Percentiles rank a stretch among this genome's conserved stretches.
Evolutionary conservation across 345 rosid species (phyloP).

Genomic region (Kernera saxatilis): DNA sequence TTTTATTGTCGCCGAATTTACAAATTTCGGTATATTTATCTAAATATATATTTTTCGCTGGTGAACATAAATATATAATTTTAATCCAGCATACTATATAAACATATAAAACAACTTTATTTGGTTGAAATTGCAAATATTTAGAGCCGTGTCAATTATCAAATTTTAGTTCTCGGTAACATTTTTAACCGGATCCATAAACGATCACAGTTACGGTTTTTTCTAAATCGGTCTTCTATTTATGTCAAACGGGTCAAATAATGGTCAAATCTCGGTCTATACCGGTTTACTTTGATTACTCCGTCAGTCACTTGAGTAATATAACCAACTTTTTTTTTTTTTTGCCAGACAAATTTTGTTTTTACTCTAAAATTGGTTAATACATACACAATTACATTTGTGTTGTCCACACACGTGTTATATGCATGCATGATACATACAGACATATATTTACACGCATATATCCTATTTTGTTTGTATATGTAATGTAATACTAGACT

Average conservation of each 20-base stretch:
- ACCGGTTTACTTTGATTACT: neutral
- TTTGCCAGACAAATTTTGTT: too few species aligned
- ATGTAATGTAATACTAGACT: too few species aligned
- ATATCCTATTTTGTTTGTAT: neutral
- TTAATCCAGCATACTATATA: neutral
- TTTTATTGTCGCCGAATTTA: neutral
- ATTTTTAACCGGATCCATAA: neutral
- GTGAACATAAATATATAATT: neutral
- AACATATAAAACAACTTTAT: too few species aligned
- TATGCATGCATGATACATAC: neutral
- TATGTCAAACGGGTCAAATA: neutral
- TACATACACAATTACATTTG: neutral
- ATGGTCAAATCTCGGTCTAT: conserved; percentile 1
- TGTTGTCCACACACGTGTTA: conserved; percentile 1
- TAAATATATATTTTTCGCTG: too few species aligned
- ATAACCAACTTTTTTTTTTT: neutral
- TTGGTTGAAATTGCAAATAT: too few species aligned
- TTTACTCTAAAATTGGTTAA: neutral
- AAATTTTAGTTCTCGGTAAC: neutral
- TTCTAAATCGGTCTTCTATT: neutral
- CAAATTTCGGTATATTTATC: neutral
- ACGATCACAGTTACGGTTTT: neutral
- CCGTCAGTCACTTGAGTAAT: neutral
- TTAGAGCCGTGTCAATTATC: too few species aligned
- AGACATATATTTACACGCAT: neutral